Conservation (phyloP, 768 basidiomycete genomes). For the Suillus alpinus region DNA sequence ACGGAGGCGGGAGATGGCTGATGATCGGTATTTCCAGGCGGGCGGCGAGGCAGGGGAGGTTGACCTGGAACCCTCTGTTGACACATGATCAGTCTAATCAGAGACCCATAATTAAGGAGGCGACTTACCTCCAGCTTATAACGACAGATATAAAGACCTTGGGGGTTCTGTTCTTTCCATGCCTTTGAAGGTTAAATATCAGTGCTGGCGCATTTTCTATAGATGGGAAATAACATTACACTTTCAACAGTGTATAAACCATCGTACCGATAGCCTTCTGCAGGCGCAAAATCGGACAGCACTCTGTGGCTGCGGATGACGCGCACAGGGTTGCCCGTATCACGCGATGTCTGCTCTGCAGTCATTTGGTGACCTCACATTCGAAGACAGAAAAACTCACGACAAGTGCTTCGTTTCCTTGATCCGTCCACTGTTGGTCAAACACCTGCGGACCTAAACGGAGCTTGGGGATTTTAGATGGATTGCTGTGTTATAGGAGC, state of each 20-base stretch:
- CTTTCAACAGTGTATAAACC: conserved; percentile 25
- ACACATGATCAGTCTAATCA: neutral
- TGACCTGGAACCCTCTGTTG: conserved; percentile 24
- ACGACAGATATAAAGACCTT: conserved; percentile 20
- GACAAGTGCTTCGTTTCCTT: conserved; percentile 14
- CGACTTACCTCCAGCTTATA: conserved; percentile 23
- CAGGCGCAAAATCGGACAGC: conserved; percentile 25
- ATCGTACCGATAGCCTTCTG: conserved; percentile 27
- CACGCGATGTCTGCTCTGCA: conserved; percentile 17
- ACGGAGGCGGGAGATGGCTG: neutral
- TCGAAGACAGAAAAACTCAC: conserved; percentile 8
- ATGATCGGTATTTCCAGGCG: neutral
- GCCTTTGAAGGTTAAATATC: conserved; percentile 9
- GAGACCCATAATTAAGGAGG: neutral
- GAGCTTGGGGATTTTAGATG: conserved; percentile 7
- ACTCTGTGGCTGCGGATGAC: conserved; percentile 22
- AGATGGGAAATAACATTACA: conserved; percentile 11
- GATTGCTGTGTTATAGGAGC: neutral
- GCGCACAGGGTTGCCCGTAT: conserved; percentile 20
- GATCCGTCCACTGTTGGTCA: conserved; percentile 21
- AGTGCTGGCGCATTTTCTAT: neutral
- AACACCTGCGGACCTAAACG: conserved; percentile 19
- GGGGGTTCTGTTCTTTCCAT: conserved; percentile 19
- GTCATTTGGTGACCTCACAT: neutral
- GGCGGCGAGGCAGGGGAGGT: conserved; percentile 18